A percentile compares a stretch with the other conserved stretches of the same genome.
Evolutionary conservation across 768 basidiomycete genomes (phyloP).

Genomic region (Dentipellis sp.): DNA sequence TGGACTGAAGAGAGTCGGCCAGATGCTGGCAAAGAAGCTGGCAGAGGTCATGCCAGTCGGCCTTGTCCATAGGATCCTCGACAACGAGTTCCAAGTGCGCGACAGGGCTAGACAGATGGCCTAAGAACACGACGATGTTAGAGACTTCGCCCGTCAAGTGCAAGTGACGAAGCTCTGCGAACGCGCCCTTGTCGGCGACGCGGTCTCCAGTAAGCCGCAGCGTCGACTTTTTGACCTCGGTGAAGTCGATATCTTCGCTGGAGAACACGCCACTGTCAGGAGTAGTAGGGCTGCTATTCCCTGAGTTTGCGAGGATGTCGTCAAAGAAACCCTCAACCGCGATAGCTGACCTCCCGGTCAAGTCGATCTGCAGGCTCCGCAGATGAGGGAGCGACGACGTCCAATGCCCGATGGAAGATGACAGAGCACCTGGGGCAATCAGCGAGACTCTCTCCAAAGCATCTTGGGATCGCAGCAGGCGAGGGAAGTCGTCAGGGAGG

Average conservation of each 20-base stretch:
- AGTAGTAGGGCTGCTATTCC: constrained; percentile 54
- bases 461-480: constrained; percentile 50
- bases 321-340: constrained; percentile 80
- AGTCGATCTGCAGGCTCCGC: constrained; percentile 59
- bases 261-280: constrained; percentile 76
- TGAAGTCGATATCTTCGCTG: constrained; percentile 68
- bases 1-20: constrained; percentile 44
- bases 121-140: constrained; percentile 64
- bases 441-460: constrained; percentile 52
- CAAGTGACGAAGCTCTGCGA: constrained; percentile 47
- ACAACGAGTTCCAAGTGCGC: constrained; percentile 65
- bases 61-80: constrained; percentile 68
- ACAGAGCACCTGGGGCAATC: constrained; percentile 67
- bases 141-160: constrained; percentile 63
- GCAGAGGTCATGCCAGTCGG: constrained; percentile 70
- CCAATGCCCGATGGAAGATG: constrained; percentile 67
- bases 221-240: constrained; percentile 62
- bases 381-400: constrained; percentile 53
- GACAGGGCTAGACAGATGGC: constrained; percentile 56
- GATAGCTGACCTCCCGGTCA: constrained; percentile 55
- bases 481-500: constrained; percentile 64
- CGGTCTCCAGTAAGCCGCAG: constrained; percentile 34
- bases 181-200: constrained; percentile 44
- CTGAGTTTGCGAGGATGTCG: constrained; percentile 51
- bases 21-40: constrained; percentile 55